Evolutionary conservation across 768 basidiomycete genomes (phyloP).

Genomic region (Leccinum broughii): DNA sequence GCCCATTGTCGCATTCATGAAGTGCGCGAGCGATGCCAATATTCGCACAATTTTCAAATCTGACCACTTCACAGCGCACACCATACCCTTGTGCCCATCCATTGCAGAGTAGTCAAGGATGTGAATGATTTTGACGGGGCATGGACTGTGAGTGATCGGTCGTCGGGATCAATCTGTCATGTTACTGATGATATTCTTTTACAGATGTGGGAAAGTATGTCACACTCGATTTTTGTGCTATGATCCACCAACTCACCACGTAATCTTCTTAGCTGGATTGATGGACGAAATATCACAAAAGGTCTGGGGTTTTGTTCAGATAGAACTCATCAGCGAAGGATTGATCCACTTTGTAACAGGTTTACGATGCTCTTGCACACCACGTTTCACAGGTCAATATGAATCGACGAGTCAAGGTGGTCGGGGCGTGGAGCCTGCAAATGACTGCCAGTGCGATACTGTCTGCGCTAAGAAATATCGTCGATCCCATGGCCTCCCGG

Average conservation of each 20-base stretch:
- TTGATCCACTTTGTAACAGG: constrained; percentile 40
- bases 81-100: constrained; percentile 91
- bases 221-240: background rate
- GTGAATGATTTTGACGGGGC: constrained; percentile 90
- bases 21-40: constrained; percentile 52
- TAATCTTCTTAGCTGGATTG: constrained; percentile 68
- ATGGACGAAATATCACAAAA: constrained; percentile 89
- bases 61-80: constrained; percentile 63
- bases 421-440: constrained; percentile 93
- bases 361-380: constrained; percentile 90
- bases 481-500: constrained; percentile 59
- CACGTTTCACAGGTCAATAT: constrained; percentile 92
- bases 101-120: constrained; percentile 83
- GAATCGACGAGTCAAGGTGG: constrained; percentile 85
- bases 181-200: constrained; percentile 9
- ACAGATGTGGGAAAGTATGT: constrained; percentile 92
- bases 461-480: constrained; percentile 69
- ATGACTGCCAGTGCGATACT: constrained; percentile 89
- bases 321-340: background rate
- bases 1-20: constrained; percentile 98
- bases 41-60: constrained; percentile 1
- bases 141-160: constrained; percentile 79
- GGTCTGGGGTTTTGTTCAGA: constrained; percentile 37
- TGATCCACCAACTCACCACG: constrained; percentile 4
- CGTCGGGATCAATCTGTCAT: background rate